Base-by-base conservation (phyloP, 352 stramenopile species). In the Phytophthora pinifolia region DNA sequence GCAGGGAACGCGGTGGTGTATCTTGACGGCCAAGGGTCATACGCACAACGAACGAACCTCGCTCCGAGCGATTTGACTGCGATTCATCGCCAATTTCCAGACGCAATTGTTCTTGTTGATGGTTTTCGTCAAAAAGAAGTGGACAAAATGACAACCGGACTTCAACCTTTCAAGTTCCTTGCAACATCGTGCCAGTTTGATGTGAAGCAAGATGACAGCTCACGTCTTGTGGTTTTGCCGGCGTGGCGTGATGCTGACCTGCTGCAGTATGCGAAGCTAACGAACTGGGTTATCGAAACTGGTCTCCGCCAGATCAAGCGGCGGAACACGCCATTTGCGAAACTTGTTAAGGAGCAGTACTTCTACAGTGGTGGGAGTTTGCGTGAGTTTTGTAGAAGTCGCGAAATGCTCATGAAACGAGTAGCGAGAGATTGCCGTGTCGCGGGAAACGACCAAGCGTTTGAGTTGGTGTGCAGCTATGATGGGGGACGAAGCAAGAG, bases 331-430 rank as follows among this genome's bases (percentile, higher is more conserved):
- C 22, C 54, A 33, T 59, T 3, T 15, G 7, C 5, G 39, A 65
- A 59, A 54, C 38, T 65, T 29, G 56, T 60, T 31, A 37, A 49
- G 36, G 41, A 65, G 29, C 48, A 65, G 42, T 46, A 59, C 17
- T 66, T 62, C 44, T 66, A 62, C 58, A 52, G 43, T 56, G 58
- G 58, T 42, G 58, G 58, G 31, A 61, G 50, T 56, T 25, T 66
- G 58, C 58, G 58, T 14, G 50, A 66, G 15, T 66, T 66, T 3
- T 52, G 44, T 29, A 53, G n/a, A 10, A 37, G 10, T 6, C 49
- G 35, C 0, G 13, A 55, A 14, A 2, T 1, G 30, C 14, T 57
- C 2, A 34, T 38, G 22, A 14, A 12, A 1, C 10, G n/a, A 29
- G 54, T 56, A 18, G 36, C 3, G 20, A 33, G 0, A 9, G 30